Evolutionary conservation across 495 filamentous ascomycete genomes (phyloP).

Genomic region (Barbatosphaeria neglecta): DNA sequence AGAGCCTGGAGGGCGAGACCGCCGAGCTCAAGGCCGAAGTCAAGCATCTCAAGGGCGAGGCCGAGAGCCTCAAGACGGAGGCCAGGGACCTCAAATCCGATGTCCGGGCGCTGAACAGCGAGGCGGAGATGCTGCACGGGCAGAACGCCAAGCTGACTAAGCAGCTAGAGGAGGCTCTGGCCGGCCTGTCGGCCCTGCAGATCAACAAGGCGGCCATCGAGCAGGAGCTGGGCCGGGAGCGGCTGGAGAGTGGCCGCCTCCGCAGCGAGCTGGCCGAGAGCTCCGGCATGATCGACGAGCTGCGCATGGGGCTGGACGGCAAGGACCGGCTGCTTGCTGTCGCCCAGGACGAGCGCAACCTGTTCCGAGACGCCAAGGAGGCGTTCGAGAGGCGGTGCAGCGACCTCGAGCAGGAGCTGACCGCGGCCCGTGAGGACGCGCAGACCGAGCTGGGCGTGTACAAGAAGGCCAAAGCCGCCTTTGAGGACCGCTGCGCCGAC

Average conservation of each 20-base stretch:
- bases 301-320: constrained; percentile 27
- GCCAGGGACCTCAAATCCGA: constrained; percentile 10
- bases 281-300: constrained; percentile 28
- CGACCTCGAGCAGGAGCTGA: constrained; percentile 18
- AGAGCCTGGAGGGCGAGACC: no score
- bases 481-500: constrained; percentile 15
- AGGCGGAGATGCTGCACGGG: constrained; percentile 22
- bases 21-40: no score
- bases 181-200: constrained; percentile 10
- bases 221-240: constrained; percentile 12
- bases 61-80: constrained; percentile 33
- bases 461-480: constrained; percentile 15
- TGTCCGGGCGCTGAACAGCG: constrained; percentile 28
- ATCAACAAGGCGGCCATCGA: constrained; percentile 16
- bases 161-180: constrained; percentile 21
- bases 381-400: constrained; percentile 1
- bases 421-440: constrained; percentile 16
- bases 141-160: constrained; percentile 17
- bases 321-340: constrained; percentile 18
- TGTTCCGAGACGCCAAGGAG: not conserved
- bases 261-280: constrained; percentile 16
- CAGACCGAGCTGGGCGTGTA: constrained; percentile 29
- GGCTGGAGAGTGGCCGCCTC: constrained; percentile 17
- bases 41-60: constrained; percentile 10
- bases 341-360: not conserved